Base-by-base conservation (phyloP, 1,284 basidiomycete species). In the Ceratobasidium sp. region DNA sequence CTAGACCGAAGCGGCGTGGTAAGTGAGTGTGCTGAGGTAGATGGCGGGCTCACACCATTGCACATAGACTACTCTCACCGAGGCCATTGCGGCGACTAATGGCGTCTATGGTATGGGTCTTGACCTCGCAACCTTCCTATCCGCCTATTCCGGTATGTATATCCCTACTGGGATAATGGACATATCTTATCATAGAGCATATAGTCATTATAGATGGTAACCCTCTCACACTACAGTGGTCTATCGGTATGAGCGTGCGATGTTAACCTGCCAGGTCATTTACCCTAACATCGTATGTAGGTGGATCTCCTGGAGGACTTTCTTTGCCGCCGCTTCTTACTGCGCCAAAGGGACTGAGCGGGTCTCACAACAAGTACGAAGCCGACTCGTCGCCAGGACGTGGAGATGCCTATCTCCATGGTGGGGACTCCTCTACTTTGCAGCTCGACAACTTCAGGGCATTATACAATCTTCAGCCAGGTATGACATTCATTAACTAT, bases 351-450 rank as follows among this genome's bases (percentile, higher is more conserved):
- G 68, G 68, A 3, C 33, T 70, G n/a, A 54, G 68, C 40, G 68
- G 68, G 26, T 33, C 68, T 13, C 68, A 70, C 50, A 70, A 70
- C 52, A 71, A 71, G 56, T 59, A 44, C 17, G 54, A 71, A 28
- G 42, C 26, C 6, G 69, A 71, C 23, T 28, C 56, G 6, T 71
- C 56, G 12, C 38, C 56, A 6, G 40, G 28, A 15, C 52, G 69
- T 26, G 69, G 54, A 12, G 69, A 71, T 23, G 52, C 52, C 9
- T 71, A 59, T 48, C 50, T 71, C 15, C 50, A 71, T 40, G 61
- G 61, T 28, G 69, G 56, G 2, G 69, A 71, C 50, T 13, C 54
- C 4, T 56, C 50, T 9, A 59, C 33, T 56, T 28, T 71, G n/a
- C 17, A 46, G 12, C 33, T 59, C 12, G 23, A 12, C 3, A 46